Base-by-base conservation (phyloP, 2,329 filamentous ascomycete species). In the Cyphellophora europaea region DNA sequence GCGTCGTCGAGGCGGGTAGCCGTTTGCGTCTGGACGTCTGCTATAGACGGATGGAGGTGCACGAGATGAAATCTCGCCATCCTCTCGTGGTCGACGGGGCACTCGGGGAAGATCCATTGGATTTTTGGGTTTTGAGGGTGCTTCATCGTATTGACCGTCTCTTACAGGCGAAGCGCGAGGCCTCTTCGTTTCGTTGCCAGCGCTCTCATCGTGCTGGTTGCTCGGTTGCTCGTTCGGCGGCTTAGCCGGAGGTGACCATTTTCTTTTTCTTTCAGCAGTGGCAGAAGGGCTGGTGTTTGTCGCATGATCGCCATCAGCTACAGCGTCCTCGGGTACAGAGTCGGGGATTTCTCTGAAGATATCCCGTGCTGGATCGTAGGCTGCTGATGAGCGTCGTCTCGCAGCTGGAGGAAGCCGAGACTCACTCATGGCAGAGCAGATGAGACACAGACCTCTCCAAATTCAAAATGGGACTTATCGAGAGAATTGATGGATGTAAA, bases 361-460 rank as follows among this genome's bases (percentile, higher is more conserved):
- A 40, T 57, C 54, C 41, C 54, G 43, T 18, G 54, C 54, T 33
- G 54, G 54, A 40, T 57, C 54, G 37, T 57, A 57, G 12, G 47
- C 48, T 17, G 49, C 36, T 5, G 48, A 50, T 6, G 48, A 50
- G 8, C 46, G 37, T 30, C 48, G 39, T 36, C 48, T 37, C 12
- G 32, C 28, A 25, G 31, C 21, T 11, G 31, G 38, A 14, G 30
- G 36, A 27, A 37, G 31, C 12, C 43, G 36, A 10, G 45, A 28
- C 43, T 19, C 30, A 8, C 13, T 12, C 30, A 32, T 32, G 8
- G 8, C 4, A 14, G 3, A 11, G 27, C 12, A 11, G n/a, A 11
- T 12, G 11, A 30, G 11, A 2, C 10, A 30, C 8, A 29, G 6
- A 12, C 6, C 5, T 12, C 6, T 29, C 12, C 10, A 4, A 30